phyloP scores from a whole-genome alignment of 1,284 basidiomycete genomes.

The Wolfiporia cocos region DNA sequence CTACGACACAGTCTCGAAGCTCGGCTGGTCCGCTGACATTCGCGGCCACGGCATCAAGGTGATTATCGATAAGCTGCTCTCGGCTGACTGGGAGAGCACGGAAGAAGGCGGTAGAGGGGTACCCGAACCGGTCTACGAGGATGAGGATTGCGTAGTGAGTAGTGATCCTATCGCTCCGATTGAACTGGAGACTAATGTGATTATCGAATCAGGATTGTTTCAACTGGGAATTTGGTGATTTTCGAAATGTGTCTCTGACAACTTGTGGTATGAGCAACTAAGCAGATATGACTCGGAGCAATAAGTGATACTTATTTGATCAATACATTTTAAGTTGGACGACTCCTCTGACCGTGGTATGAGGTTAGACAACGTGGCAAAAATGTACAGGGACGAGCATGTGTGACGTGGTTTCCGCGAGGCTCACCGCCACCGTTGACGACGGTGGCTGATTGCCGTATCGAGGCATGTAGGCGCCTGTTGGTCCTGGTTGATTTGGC shows the following conservation, averaged over 20 bases:
- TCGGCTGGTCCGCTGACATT: constrained; percentile 85
- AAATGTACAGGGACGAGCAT: too few species aligned
- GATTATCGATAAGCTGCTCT: constrained; percentile 73
- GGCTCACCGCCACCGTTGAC: too few species aligned
- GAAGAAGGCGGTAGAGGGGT: constrained; percentile 10
- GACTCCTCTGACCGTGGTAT: too few species aligned
- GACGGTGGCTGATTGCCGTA: too few species aligned
- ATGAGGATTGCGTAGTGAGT: constrained; percentile 37
- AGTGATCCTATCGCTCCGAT: neutral
- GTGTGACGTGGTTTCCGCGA: too few species aligned
- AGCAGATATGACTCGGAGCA: too few species aligned
- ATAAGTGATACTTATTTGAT: too few species aligned
- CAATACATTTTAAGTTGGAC: too few species aligned
- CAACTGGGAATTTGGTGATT: constrained; percentile 7
- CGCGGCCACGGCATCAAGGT: constrained; percentile 77
- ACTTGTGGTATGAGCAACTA: neutral
- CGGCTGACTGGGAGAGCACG: constrained; percentile 50
- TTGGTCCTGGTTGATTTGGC: too few species aligned
- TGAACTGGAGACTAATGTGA: neutral
- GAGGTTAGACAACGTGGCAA: too few species aligned
- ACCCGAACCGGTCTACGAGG: constrained; percentile 15
- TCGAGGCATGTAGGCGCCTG: too few species aligned
- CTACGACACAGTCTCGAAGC: constrained; percentile 82
- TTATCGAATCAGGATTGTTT: constrained; percentile 1
- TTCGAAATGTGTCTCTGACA: constrained; percentile 1